Evolutionary conservation across 192 early-diverging fungal species (phyloP), one percentile per base, ranked within the genome.

Genomic region (Linnemannia schmuckeri): DNA sequence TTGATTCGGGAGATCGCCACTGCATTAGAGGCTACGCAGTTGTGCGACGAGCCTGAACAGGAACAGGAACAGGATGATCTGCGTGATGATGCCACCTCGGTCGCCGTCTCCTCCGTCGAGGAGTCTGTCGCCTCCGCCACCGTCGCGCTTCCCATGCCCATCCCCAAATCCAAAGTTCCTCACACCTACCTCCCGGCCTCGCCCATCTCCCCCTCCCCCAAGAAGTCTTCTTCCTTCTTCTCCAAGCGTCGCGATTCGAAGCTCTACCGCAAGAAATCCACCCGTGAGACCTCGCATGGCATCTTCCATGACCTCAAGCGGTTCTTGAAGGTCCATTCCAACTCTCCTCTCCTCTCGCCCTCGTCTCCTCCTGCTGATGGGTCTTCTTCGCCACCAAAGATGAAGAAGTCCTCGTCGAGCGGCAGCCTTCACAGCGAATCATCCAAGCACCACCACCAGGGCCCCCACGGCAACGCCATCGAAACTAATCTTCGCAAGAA

Each of bases 401-500:
- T 61, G 41, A 81, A 74, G 33, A 81, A 81, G 61, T 49, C 79
- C 6, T 63, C 38, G 27, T 68, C n/a, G 3, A 17, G 7, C 41
- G 4, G 3, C 42, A 69, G 42, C 44, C 22, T 35, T 0, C 38
- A 49, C 38, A 68, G 55, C 49, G 37, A 40, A 13, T 54, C 73
- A 0, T 13, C 27, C 10, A 30, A 75, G 24, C 71, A 42, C 33
- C 38, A 61, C 24, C 20, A 44, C 12, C 72, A 74, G 1, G 79
- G 55, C 20, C 37, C 72, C 33, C 80, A 82, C 55, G 74, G 80
- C 22, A 82, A 82, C 37, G 55, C 55, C 20, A 76, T 82, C 40
- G 80, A 82, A n/a, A 82, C 80, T 2, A 74, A 82, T 37, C 40
- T 82, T 7, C 80, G 80, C 22, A 88, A 90, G 70, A 90, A 93